Base-by-base conservation (phyloP, 1,284 basidiomycete genomes). In the Coniferiporia weirii region DNA sequence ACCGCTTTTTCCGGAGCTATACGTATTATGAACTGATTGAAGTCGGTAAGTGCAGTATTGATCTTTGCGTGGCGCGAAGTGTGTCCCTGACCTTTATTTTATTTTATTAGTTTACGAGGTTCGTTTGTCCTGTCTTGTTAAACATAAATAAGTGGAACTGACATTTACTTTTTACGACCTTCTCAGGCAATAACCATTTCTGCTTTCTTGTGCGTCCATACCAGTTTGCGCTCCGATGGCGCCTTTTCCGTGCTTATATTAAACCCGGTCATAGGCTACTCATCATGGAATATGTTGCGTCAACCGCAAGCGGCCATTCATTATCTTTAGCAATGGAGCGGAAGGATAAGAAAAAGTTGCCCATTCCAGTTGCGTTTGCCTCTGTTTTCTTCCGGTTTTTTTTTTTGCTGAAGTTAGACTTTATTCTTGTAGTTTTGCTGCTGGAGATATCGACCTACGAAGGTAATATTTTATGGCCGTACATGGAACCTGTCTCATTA, bases 241-340 rank as follows among this genome's bases (percentile, higher is more conserved):
- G 67, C 19, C n/a, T 49, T 49, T 27, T 17, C 55, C 3, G 15
- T 17, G 17, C 34, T 34, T 57, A 27, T 5, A 27, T 3, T 34
- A 2, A 47, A n/a, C 13, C 51, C 54, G 17, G 63, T 45, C 15
- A 32, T 60, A 91, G 89, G 56, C 75, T 95, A 34, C 79, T 96
- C 3, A 76, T 95, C 57, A 87, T 95, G 47, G 90, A 94, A 69
- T 93, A 85, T 70, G 90, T 95, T 1, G 89, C 91, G 9, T 76
- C 79, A 7, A 88, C 85, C 0, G 83, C 84, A 1, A 64, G 74
- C 0, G 84, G 74, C 20, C 83, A 87, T 66, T 78, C 75, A 45
- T 81, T 89, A 38, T 73, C 83, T 64, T 78, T 78, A 53, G 89
- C 89, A 0, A 78, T 96, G 3, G 77, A 77, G 7, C 77, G 88